Evolutionary conservation across 352 stramenopile species (phyloP), one percentile per base, ranked within the genome.

Genomic region (Pelagophyceae sp.): DNA sequence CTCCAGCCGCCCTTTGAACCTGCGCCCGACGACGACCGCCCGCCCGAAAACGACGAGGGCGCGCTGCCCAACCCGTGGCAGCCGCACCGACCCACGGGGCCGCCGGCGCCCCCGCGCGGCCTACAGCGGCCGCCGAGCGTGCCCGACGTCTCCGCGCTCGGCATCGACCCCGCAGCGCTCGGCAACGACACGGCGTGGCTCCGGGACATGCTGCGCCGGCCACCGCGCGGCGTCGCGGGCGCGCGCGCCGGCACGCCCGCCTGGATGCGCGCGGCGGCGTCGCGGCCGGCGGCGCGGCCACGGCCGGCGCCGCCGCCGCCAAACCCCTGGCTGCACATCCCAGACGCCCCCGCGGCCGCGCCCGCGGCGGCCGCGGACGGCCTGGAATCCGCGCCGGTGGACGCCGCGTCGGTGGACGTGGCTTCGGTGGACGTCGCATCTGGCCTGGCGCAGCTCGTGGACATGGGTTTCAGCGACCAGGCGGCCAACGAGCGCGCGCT

Each of bases 31-130:
- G 40, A 63, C 25, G 37, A 29, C 45, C 60, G 63, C 50, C 60
- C 72, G n/a, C 40, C 65, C 38, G 58, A 72, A 6, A n/a, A 32
- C 17, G 33, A 40, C 35, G 69, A 38, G 45, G 29, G 60, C 64
- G 31, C 32, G 31, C 76, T 85, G 71, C 83, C 85, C 0, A 95
- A 95, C 77, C 89, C 90, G 2, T 94, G 89, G 89, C 81, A 80
- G 29, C 40, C 6, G 17, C 38, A 32, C 1, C 45, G 0, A 31
- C 33, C 33, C 11, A 11, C 33, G 38, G 15, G 15, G 67, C 17
- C 27, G 67, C 63, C 35, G 63, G 63, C 29, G 15, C 3, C n/a
- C 11, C 63, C 63, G 63, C 29, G 6, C 58, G 23, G 58, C 58
- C 58, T 11, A 11, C 15, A 29, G 17, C 40, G 40, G 6, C 6